Evolutionary conservation across 768 basidiomycete genomes (phyloP).

Genomic region (Lactarius hengduanensis): DNA sequence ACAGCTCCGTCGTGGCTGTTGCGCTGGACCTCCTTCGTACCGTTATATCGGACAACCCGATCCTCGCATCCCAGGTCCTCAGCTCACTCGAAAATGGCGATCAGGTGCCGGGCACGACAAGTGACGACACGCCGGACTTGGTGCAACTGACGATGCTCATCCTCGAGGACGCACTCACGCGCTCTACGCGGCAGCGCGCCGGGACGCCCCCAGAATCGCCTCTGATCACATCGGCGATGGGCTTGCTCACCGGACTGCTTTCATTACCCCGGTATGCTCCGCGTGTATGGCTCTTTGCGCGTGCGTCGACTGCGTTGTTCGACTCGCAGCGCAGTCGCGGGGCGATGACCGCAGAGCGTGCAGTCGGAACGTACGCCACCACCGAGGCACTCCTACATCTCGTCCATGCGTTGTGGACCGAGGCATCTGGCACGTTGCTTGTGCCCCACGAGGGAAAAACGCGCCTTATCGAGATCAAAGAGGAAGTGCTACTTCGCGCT

Average conservation of each 20-base stretch:
- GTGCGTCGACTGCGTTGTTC: slow-evolving; percentile 75
- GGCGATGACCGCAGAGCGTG: slow-evolving; percentile 65
- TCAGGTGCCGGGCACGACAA: slow-evolving; percentile 45
- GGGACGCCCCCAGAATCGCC: slow-evolving; percentile 49
- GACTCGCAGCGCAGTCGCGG: slow-evolving; percentile 64
- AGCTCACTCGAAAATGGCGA: slow-evolving; percentile 60
- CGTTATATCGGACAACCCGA: slow-evolving; percentile 67
- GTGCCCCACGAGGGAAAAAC: slow-evolving; percentile 52
- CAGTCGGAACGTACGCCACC: slow-evolving; percentile 76
- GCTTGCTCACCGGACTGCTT: slow-evolving; percentile 74
- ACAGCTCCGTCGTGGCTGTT: slow-evolving; percentile 66
- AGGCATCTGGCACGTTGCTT: slow-evolving; percentile 58
- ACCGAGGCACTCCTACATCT: slow-evolving; percentile 77
- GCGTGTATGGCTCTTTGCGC: slow-evolving; percentile 85
- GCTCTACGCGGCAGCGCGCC: slow-evolving; percentile 40
- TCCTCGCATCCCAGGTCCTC: slow-evolving; percentile 63
- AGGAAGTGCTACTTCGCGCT: slow-evolving; percentile 79
- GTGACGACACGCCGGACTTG: slow-evolving; percentile 62
- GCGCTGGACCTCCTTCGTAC: slow-evolving; percentile 78
- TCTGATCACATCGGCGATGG: slow-evolving; percentile 78
- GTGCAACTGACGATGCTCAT: slow-evolving; percentile 80
- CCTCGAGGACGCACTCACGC: slow-evolving; percentile 71
- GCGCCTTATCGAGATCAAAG: slow-evolving; percentile 70
- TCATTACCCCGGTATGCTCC: slow-evolving; percentile 73
- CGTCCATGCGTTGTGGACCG: slow-evolving; percentile 70